Evolutionary conservation across 306 rosid genomes (phyloP).

Genomic region (Betula pendula): DNA sequence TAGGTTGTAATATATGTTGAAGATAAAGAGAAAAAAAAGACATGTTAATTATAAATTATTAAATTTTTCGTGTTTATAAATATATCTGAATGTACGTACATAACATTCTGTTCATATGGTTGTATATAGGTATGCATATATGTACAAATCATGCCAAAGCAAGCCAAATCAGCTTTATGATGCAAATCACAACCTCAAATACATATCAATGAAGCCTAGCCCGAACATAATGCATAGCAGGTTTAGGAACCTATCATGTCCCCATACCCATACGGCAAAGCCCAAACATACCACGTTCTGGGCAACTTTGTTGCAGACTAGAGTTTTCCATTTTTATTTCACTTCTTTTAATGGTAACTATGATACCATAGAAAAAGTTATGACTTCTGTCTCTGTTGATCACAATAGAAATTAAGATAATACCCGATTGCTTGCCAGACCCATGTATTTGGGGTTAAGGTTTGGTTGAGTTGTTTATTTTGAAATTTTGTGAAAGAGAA

Average conservation of each 20-base stretch:
- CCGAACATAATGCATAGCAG: neutral
- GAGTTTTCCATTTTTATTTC: neutral
- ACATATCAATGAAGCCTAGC: neutral
- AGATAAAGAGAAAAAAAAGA: no score
- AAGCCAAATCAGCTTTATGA: neutral
- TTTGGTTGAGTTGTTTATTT: neutral
- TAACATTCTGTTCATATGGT: no score
- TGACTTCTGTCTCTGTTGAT: neutral
- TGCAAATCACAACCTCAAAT: neutral
- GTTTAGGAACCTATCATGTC: neutral
- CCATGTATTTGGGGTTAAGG: neutral
- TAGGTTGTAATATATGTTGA: no score
- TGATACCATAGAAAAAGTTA: neutral
- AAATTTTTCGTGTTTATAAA: no score
- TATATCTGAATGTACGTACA: no score
- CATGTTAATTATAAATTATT: no score
- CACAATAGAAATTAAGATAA: neutral
- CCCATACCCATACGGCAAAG: neutral
- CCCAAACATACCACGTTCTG: neutral
- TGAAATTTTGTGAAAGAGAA: neutral
- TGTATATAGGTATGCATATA: no score
- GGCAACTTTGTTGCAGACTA: neutral
- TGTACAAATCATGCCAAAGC: neutral
- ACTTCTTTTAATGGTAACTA: neutral
- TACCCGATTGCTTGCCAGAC: neutral